Evolutionary conservation across 23 red algal genomes (phyloP), one percentile per base, ranked within the genome.

Genomic region (Gracilaria domingensis): DNA sequence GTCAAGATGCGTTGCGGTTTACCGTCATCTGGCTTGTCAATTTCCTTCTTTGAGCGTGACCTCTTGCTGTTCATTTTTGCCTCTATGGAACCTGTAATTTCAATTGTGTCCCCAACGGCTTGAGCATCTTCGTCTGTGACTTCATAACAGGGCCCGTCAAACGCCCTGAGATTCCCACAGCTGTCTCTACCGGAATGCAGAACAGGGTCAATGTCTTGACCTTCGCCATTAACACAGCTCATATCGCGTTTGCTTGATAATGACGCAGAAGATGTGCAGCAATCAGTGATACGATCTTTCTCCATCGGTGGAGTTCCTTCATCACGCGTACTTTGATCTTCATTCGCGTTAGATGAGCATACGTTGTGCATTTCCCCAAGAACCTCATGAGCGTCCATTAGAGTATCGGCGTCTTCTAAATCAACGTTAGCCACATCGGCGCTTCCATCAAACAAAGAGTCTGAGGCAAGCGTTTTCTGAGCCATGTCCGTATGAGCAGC

Each of bases 301-400:
- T 77, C 72, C 38, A 30, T 21, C 5, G 40, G 72, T 32, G 40
- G 23, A 16, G 45, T 30, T 18, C 11, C 4, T 3, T 77, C 72
- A 37, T 42, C 72, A 50, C 12, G 40, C 6, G 45, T 51, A 34
- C 45, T 77, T 77, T 26, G 30, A 8, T 77, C 34, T 50, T 77
- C 72, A 20, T 77, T 77, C 45, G 11, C 39, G 29, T 34, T 77
- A 67, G 51, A 66, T 38, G 84, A 74, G 28, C 84, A 74, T n/a
- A 57, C 84, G 29, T 87, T 87, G 26, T 45, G 37, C 66, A 87
- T 87, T 55, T 65, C 79, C 0, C 53, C 79, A 9, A 82, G 79
- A 42, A 87, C 35, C 35, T 87, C 84, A 36, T 57, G 38, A 12
- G 84, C 69, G 26, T 75, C 66, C 84, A 87, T 74, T 65, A 87